phyloP scores from a whole-genome alignment of 305 asterid genomes.

The Fraxinus greggii region DNA sequence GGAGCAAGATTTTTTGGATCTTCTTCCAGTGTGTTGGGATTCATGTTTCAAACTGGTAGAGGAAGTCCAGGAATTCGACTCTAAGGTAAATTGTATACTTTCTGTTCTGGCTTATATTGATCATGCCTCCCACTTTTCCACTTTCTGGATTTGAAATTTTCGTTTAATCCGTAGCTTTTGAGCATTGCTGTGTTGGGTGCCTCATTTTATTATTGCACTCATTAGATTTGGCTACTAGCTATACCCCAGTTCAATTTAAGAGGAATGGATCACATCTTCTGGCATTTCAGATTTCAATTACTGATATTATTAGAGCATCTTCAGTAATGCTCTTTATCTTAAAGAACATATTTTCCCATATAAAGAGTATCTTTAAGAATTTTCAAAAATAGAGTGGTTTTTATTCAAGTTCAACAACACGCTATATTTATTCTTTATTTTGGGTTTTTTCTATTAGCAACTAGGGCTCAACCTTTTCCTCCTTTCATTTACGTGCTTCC shows the following conservation, averaged over 20 bases:
- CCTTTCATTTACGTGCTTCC: background rate
- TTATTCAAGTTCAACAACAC: background rate
- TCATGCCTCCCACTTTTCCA: background rate
- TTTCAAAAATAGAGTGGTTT: background rate
- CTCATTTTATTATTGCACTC: background rate
- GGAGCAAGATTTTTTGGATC: constrained; percentile 77
- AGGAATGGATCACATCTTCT: background rate
- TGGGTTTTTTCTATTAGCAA: background rate
- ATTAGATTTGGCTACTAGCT: background rate
- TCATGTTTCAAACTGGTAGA: constrained; percentile 81
- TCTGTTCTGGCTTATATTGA: constrained; percentile 2
- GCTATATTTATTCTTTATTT: background rate
- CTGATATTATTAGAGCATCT: background rate
- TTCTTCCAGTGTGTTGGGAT: constrained; percentile 88
- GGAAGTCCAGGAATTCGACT: constrained; percentile 92
- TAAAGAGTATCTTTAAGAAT: background rate
- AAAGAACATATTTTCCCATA: background rate
- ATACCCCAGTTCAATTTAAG: background rate
- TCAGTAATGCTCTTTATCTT: background rate
- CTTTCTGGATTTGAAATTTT: background rate
- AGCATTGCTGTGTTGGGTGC: background rate
- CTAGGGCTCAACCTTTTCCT: background rate
- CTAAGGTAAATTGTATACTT: constrained; percentile 57
- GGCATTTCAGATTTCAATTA: background rate
- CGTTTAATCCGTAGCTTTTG: background rate